phyloP scores from a whole-genome alignment of 495 filamentous ascomycete genomes.

The Penicillium goetzii region DNA sequence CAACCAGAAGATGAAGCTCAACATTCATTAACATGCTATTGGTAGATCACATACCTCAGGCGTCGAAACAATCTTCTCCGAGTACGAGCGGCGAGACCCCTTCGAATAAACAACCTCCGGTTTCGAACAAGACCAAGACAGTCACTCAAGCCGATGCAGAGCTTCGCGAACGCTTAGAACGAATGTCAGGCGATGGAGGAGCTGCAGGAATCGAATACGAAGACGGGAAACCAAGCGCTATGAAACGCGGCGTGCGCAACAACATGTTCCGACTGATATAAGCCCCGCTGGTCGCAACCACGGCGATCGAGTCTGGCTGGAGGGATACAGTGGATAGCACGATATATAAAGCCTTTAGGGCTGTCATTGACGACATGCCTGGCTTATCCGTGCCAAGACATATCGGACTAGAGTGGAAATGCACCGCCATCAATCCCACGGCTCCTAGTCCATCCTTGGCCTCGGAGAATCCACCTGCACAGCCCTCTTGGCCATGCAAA shows the following conservation, averaged over 20 bases:
- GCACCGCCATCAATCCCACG: not conserved
- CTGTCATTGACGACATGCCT: not conserved
- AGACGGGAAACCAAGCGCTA: constrained; percentile 70
- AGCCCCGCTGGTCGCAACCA: constrained; percentile 10
- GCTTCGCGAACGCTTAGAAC: constrained; percentile 65
- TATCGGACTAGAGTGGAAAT: not conserved
- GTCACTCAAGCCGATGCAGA: constrained; percentile 69
- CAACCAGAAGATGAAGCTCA: not conserved
- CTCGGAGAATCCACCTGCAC: not conserved
- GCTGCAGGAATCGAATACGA: constrained; percentile 79
- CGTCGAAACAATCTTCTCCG: not conserved
- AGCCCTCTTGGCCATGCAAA: not conserved
- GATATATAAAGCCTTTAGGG: not conserved
- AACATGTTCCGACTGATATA: constrained; percentile 79
- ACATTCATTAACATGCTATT: not conserved
- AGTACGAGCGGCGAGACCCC: constrained; percentile 1
- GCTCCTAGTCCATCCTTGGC: not conserved
- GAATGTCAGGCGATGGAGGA: constrained; percentile 74
- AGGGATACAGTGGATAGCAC: not conserved
- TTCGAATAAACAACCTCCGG: constrained; percentile 9
- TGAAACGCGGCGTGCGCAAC: constrained; percentile 77
- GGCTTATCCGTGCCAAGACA: not conserved
- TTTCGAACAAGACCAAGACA: constrained; percentile 45
- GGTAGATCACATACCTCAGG: not conserved
- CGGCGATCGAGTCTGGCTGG: constrained; percentile 9